These are phyloP conservation scores for Pleurotus djamor DNA, from an alignment of 768 basidiomycete species.

Conservation along the genomic window DNA sequence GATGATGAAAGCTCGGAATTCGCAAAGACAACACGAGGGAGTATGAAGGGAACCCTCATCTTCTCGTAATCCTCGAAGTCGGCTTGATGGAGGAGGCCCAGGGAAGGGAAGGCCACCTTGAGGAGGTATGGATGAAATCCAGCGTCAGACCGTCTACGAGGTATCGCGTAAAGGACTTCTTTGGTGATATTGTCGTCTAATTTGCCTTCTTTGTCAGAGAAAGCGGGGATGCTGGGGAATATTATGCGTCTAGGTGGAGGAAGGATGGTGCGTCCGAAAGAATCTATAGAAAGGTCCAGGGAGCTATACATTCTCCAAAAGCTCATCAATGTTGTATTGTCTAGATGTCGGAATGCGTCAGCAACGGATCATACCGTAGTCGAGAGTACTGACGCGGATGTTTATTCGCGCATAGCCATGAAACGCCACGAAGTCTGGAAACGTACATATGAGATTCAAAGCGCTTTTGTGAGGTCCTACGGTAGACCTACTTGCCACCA, in stretches of 20 bases:
- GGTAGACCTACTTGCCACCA: constrained; percentile 47
- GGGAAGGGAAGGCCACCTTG: constrained; percentile 72
- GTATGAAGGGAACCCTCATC: constrained; percentile 66
- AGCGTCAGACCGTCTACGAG: constrained; percentile 42
- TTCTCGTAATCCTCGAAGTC: constrained; percentile 79
- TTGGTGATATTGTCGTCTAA: constrained; percentile 15
- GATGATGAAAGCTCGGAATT: constrained; percentile 63
- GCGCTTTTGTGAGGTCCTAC: neutral
- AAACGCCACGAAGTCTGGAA: constrained; percentile 61
- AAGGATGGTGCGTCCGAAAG: constrained; percentile 47
- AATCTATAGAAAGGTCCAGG: constrained; percentile 43
- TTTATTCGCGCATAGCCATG: constrained; percentile 61
- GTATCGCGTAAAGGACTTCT: neutral
- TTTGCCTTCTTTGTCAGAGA: constrained; percentile 42
- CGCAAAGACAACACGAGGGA: constrained; percentile 75
- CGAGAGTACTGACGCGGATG: constrained; percentile 40
- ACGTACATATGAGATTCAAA: neutral
- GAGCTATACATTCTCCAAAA: constrained; percentile 77
- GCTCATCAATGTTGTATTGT: constrained; percentile 72
- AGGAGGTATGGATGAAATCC: constrained; percentile 72
- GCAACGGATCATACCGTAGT: neutral
- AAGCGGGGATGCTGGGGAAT: constrained; percentile 66
- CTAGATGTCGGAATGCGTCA: constrained; percentile 22
- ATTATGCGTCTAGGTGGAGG: constrained; percentile 72
- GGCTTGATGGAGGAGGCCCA: constrained; percentile 62